Base-by-base conservation (phyloP, 1,139 yeast species). In the Wickerhamomyces sp. region DNA sequence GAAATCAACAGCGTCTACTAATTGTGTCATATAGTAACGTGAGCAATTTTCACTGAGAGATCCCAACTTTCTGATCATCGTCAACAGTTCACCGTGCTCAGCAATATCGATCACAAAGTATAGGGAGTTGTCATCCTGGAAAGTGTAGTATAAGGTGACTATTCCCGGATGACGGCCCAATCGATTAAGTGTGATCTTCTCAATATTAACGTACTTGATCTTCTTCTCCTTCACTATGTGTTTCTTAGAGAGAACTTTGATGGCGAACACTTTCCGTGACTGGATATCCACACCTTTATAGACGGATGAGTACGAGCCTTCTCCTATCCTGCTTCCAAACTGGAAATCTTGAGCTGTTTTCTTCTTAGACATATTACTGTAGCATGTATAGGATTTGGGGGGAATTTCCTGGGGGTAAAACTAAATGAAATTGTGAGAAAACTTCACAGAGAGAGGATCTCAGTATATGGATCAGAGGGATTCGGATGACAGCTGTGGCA, bases 281-380 rank as follows among this genome's bases (percentile, higher is more conserved):
- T 79, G 80, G 33, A 80, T 72, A 51, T 92, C 96, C 2, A 85
- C 72, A 1, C 95, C 98, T 39, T 85, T 79, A 37, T 84, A 85
- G 6, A 92, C 97, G 7, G 96, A 89, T 4, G 97, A 90, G 58
- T 92, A 94, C 1, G 97, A 88, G 2, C 99, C 99, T 59, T 89
- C 96, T 9, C 99, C 99, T 31, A 94, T 73, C 42, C 82, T 78
- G 39, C 83, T 80, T 27, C 95, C 92, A 56, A 92, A 89, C 47
- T 80, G 79, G 63, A 90, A 94, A 63, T 92, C 98, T 48, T 75
- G 74, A 2, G 90, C 96, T 15, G 83, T 73, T 54, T 87, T 70
- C 54, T 76, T 76, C 47, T 70, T 58, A 3, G 70, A 59, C 62
- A 62, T 63, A 4, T n/a, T 31, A 16, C 18, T 28, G 31, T 17